These are phyloP conservation scores for Penicillium daleae DNA, from an alignment of 495 filamentous ascomycete species.

Conservation along the genomic window DNA sequence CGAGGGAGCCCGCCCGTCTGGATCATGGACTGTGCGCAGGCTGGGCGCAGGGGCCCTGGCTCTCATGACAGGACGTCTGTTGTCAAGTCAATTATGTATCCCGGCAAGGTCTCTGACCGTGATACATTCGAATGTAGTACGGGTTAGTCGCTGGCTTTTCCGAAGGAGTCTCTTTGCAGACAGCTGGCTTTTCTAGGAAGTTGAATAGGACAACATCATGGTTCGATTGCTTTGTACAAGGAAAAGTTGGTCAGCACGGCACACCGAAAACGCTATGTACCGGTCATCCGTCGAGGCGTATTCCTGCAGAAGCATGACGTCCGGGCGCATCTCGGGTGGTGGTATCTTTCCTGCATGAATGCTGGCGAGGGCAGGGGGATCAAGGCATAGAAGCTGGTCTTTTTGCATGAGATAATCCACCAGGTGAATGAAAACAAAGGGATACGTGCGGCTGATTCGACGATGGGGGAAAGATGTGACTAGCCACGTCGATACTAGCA, in stretches of 20 bases:
- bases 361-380: neutral
- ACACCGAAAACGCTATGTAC: neutral
- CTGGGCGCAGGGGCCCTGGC: neutral
- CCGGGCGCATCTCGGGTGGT: slow-evolving; percentile 1
- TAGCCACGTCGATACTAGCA: neutral
- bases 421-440: neutral
- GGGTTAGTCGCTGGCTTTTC: too few relatives aligned
- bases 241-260: neutral
- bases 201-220: neutral
- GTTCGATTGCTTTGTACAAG: neutral
- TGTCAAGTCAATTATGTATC: neutral
- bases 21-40: slow-evolving; percentile 5
- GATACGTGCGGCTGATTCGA: slow-evolving; percentile 9
- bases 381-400: neutral
- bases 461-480: neutral
- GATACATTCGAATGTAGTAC: neutral
- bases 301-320: slow-evolving; percentile 7
- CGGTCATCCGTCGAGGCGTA: slow-evolving; percentile 2
- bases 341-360: slow-evolving; percentile 2
- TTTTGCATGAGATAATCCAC: neutral
- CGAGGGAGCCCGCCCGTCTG: neutral
- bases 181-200: neutral
- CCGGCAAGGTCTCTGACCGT: neutral
- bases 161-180: neutral
- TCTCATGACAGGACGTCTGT: neutral